phyloP scores from a whole-genome alignment of 208 protist species.

The Trypanosoma brucei region DNA sequence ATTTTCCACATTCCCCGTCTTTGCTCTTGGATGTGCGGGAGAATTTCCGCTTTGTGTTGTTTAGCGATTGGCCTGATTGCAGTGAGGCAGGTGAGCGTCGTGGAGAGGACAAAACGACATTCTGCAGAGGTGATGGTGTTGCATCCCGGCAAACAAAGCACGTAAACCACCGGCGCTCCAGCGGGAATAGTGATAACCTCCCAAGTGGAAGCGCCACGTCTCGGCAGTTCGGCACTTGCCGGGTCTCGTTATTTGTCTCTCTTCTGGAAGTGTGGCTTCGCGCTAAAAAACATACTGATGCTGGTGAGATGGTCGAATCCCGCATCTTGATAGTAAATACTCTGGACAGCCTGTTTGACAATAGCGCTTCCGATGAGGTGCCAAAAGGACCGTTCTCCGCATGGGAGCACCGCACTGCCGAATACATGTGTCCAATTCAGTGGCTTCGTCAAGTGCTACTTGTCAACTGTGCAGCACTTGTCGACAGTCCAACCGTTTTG shows the following conservation, averaged over 20 bases:
- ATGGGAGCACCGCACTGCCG: neutral
- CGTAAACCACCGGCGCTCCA: too few relatives aligned
- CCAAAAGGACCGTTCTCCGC: neutral
- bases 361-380: neutral
- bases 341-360: neutral
- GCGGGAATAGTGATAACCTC: neutral
- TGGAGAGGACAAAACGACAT: too few relatives aligned
- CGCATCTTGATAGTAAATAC: constrained; percentile 9
- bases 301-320: constrained; percentile 9
- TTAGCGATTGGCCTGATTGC: too few relatives aligned
- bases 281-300: constrained; percentile 14
- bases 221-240: neutral
- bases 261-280: constrained; percentile 9
- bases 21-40: too few relatives aligned
- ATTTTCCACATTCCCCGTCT: too few relatives aligned
- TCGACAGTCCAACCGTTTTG: constrained; percentile 8
- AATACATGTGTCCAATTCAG: constrained; percentile 1
- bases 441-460: constrained; percentile 20
- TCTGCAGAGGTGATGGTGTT: too few relatives aligned
- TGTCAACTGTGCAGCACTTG: constrained; percentile 20
- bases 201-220: neutral
- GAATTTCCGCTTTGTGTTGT: too few relatives aligned
- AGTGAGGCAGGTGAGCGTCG: too few relatives aligned
- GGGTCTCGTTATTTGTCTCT: constrained; percentile 2
- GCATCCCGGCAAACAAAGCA: too few relatives aligned